Conservation (phyloP, 2,329 filamentous ascomycete species). For the Ophiostoma ips region DNA sequence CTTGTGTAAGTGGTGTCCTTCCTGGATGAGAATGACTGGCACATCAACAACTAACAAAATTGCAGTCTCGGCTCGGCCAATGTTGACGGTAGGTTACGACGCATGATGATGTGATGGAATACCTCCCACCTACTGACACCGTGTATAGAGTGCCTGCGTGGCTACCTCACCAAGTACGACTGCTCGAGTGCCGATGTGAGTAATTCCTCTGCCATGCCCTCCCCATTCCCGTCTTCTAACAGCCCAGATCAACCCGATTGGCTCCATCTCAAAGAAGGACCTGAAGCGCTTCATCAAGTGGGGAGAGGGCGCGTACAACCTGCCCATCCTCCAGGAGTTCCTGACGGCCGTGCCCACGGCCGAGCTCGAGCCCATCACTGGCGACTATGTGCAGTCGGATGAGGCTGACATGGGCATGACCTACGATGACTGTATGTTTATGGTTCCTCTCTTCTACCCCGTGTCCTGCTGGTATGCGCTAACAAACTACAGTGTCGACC, state of each 20-base stretch:
- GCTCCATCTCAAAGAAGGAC: constrained; percentile 46
- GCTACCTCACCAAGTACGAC: constrained; percentile 59
- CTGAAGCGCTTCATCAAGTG: constrained; percentile 59
- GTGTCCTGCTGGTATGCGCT: background rate
- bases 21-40: too few relatives aligned
- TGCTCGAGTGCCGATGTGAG: constrained; percentile 20
- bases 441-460: background rate
- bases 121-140: background rate
- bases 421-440: constrained; percentile 26
- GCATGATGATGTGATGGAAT: constrained; percentile 11
- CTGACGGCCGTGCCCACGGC: constrained; percentile 48
- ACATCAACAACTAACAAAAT: background rate
- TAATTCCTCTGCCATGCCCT: background rate
- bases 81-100: constrained; percentile 13
- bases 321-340: constrained; percentile 54
- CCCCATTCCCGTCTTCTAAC: background rate
- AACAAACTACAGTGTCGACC: constrained; percentile 11
- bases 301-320: constrained; percentile 40
- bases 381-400: constrained; percentile 38
- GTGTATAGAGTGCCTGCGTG: constrained; percentile 16
- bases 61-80: constrained; percentile 13
- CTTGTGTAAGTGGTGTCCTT: constrained; percentile 8
- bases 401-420: constrained; percentile 40
- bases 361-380: constrained; percentile 50
- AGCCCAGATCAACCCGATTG: constrained; percentile 43